Conservation (phyloP, 352 stramenopile genomes). For the Aphanomyces astaci region DNA sequence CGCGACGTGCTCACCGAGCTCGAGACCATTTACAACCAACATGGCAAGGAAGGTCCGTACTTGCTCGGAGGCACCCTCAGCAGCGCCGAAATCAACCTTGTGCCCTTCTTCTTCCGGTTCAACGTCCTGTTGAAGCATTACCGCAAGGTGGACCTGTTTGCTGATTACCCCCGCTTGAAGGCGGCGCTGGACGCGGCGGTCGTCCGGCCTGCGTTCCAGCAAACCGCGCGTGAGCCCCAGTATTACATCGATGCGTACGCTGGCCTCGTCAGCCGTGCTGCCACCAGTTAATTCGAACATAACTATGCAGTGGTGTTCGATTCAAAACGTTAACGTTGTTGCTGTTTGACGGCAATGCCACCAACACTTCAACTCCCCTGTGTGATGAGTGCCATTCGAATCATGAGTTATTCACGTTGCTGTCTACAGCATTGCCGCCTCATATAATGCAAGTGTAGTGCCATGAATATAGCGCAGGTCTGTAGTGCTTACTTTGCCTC, state of each 20-base stretch:
- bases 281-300: background rate
- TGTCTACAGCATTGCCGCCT: no score
- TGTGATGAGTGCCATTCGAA: no score
- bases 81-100: constrained; percentile 17
- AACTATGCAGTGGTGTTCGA: no score
- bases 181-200: background rate
- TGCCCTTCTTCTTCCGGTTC: constrained; percentile 10
- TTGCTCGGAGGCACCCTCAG: background rate
- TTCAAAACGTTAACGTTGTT: no score
- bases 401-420: no score
- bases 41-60: constrained; percentile 13
- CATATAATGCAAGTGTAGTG: no score
- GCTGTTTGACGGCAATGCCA: no score
- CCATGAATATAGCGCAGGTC: no score
- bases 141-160: background rate
- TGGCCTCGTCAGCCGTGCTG: background rate
- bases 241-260: constrained; percentile 10
- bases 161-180: background rate
- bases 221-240: background rate
- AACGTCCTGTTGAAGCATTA: constrained; percentile 7
- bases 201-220: background rate
- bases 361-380: no score
- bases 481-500: no score
- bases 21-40: constrained; percentile 10
- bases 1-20: background rate